These are phyloP conservation scores for Dryas drummondii DNA, from an alignment of 306 rosid species.

Conservation along the genomic window DNA sequence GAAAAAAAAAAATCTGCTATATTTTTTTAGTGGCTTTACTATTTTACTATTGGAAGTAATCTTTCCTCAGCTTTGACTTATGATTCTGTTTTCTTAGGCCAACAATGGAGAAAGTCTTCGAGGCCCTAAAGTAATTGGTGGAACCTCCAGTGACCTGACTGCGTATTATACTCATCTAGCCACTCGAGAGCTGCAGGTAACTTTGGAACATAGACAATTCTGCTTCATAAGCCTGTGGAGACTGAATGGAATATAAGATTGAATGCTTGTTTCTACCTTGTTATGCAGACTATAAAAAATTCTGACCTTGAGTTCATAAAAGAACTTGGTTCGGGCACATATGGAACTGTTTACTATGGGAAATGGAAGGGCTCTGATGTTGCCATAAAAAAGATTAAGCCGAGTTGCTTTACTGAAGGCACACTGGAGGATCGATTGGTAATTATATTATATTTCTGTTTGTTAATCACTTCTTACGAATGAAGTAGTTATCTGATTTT, in stretches of 20 bases:
- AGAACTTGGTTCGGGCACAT: constrained; percentile 37
- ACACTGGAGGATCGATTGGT: constrained; percentile 32
- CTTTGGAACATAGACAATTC: not conserved
- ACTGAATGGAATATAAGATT: not conserved
- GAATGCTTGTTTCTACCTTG: not conserved
- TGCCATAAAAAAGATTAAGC: constrained; percentile 36
- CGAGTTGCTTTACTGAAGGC: constrained; percentile 30
- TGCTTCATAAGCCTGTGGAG: constrained; percentile 4
- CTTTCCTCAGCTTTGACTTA: not conserved
- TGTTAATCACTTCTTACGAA: not conserved
- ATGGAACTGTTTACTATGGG: constrained; percentile 37
- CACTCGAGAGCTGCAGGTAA: constrained; percentile 39
- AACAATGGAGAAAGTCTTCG: constrained; percentile 8
- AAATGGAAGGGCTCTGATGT: constrained; percentile 41
- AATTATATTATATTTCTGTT: not conserved
- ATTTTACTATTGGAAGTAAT: not conserved
- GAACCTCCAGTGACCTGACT: constrained; percentile 8
- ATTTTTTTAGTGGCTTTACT: not conserved
- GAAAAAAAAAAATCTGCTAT: not conserved
- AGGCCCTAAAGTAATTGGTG: constrained; percentile 20
- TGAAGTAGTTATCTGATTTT: not conserved
- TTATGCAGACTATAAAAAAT: constrained; percentile 23
- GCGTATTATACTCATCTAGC: constrained; percentile 22
- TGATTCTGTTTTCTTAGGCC: constrained; percentile 14
- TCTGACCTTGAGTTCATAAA: constrained; percentile 36